These are phyloP conservation scores for Hypholoma fasciculare DNA, from an alignment of 768 basidiomycete genomes.

Conservation along the genomic window DNA sequence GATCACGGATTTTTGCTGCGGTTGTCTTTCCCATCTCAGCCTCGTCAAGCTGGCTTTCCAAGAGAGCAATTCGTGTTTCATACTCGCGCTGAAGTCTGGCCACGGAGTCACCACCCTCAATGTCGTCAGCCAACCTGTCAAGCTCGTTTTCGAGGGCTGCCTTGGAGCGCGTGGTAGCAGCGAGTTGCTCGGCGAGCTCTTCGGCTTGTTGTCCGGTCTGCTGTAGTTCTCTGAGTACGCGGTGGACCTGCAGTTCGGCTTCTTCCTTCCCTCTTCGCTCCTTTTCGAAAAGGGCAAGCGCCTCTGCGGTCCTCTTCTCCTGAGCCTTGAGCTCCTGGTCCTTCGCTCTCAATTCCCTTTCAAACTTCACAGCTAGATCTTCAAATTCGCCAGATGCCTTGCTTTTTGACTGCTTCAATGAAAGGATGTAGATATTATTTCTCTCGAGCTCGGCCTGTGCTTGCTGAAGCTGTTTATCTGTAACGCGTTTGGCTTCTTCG, in stretches of 20 bases:
- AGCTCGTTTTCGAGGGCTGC: conserved; percentile 68
- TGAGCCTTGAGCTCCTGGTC: conserved; percentile 66
- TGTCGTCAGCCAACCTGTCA: conserved; percentile 62
- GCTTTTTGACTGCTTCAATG: conserved; percentile 80
- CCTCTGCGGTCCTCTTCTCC: conserved; percentile 59
- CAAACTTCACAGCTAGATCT: conserved; percentile 74
- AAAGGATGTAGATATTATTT: conserved; percentile 74
- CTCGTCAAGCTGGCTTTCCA: conserved; percentile 63
- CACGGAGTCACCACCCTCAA: conserved; percentile 50
- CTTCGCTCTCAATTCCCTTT: conserved; percentile 66
- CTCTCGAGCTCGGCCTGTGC: conserved; percentile 78
- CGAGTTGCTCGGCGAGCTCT: conserved; percentile 55
- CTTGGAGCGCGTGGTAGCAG: conserved; percentile 58
- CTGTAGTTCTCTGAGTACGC: conserved; percentile 63
- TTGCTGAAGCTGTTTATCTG: conserved; percentile 86
- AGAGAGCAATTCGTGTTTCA: conserved; percentile 57
- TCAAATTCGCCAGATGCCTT: conserved; percentile 80
- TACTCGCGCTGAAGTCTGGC: conserved; percentile 66
- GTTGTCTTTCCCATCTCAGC: conserved; percentile 49
- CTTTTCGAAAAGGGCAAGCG: conserved; percentile 59
- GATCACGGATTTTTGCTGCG: conserved; percentile 56
- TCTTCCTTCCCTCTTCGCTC: conserved; percentile 67
- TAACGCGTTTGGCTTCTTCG: conserved; percentile 93
- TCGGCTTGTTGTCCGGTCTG: conserved; percentile 53
- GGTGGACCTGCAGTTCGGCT: conserved; percentile 61